A percentile compares a stretch with the other conserved stretches of the same genome.
phyloP scores from a whole-genome alignment of 768 basidiomycete species.

The Tylopilus balloui region DNA sequence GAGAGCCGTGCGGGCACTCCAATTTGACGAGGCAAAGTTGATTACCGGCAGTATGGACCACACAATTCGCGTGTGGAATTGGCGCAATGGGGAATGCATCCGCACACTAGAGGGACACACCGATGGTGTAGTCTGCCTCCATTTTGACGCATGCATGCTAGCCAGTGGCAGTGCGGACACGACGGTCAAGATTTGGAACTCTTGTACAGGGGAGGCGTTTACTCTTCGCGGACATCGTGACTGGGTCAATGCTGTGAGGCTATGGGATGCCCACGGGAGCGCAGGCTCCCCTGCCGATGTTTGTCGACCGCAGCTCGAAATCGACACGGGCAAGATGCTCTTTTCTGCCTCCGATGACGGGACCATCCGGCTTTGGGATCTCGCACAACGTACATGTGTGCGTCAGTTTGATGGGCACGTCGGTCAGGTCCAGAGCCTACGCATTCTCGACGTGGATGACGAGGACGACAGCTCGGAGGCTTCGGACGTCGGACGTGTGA shows the following conservation, averaged over 20 bases:
- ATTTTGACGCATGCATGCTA: slow-evolving; percentile 88
- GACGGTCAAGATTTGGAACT: slow-evolving; percentile 95
- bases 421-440: slow-evolving; percentile 91
- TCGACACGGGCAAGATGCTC: slow-evolving; percentile 87
- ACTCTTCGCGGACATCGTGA: slow-evolving; percentile 89
- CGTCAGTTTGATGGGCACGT: slow-evolving; percentile 86
- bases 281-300: slow-evolving; percentile 10
- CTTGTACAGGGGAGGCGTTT: slow-evolving; percentile 87
- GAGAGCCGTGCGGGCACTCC: slow-evolving; percentile 84
- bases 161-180: slow-evolving; percentile 91
- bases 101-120: slow-evolving; percentile 87
- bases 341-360: slow-evolving; percentile 97
- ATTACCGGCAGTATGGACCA: slow-evolving; percentile 97
- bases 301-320: slow-evolving; percentile 41
- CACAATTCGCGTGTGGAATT: slow-evolving; percentile 94
- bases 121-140: slow-evolving; percentile 85
- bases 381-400: slow-evolving; percentile 73
- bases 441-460: slow-evolving; percentile 66
- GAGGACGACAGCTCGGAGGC: slow-evolving; percentile 25
- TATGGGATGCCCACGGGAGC: slow-evolving; percentile 65
- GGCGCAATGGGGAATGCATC: slow-evolving; percentile 85
- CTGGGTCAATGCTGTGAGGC: slow-evolving; percentile 92
- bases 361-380: slow-evolving; percentile 91
- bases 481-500: slow-evolving; percentile 7
- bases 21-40: slow-evolving; percentile 93